These are phyloP conservation scores for Quercus tomentella DNA, from an alignment of 331 rosid species.

Conservation along the genomic window DNA sequence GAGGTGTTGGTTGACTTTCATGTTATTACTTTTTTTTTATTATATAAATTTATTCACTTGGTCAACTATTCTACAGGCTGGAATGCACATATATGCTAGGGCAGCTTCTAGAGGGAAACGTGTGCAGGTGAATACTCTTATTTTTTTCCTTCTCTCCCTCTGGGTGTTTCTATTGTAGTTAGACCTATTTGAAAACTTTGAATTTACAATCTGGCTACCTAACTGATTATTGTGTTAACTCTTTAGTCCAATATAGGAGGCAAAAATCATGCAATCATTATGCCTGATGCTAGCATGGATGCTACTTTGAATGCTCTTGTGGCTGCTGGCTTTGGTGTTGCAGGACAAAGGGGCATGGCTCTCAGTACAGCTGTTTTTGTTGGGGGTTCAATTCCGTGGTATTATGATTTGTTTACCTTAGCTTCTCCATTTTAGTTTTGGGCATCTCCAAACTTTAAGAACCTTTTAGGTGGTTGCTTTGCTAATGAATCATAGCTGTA, in stretches of 20 bases:
- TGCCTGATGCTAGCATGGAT: constrained; percentile 67
- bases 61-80: constrained; percentile 37
- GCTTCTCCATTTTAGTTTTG: background rate
- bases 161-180: background rate
- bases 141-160: background rate
- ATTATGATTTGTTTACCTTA: constrained; percentile 9
- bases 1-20: constrained; percentile 1
- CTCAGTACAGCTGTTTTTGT: constrained; percentile 49
- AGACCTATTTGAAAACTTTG: constrained; percentile 4
- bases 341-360: constrained; percentile 54
- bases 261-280: constrained; percentile 46
- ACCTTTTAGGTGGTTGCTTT: background rate
- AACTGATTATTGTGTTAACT: constrained; percentile 23
- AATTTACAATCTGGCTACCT: constrained; percentile 5
- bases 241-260: constrained; percentile 50
- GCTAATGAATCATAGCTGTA: background rate
- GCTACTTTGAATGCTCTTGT: constrained; percentile 50
- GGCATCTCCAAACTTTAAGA: background rate
- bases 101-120: constrained; percentile 60
- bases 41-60: background rate
- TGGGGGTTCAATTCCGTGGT: constrained; percentile 54
- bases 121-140: constrained; percentile 45
- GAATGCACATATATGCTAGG: constrained; percentile 44
- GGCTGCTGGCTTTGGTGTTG: constrained; percentile 53
- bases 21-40: background rate